Evolutionary conservation across 371 early-diverging fungal genomes (phyloP).

Genomic region (Amoeboaphelidium protococcarum): DNA sequence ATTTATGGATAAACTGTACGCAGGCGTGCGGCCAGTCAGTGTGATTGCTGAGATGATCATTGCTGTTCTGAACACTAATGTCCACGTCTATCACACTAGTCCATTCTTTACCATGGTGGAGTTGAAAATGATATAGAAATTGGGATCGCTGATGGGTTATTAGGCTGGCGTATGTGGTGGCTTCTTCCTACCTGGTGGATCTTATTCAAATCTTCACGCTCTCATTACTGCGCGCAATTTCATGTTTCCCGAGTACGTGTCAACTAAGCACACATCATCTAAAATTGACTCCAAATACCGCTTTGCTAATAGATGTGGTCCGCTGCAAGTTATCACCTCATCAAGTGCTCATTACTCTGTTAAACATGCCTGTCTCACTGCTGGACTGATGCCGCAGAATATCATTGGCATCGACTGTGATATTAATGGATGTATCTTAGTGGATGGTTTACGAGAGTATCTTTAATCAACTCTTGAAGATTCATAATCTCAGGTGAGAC

Average conservation of each 20-base stretch:
- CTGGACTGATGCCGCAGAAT: constrained; percentile 42
- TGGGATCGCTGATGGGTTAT: constrained; percentile 24
- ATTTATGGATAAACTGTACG: constrained; percentile 63
- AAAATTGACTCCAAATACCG: constrained; percentile 13
- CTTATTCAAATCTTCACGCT: constrained; percentile 47
- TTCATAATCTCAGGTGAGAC: constrained; percentile 25
- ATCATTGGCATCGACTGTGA: constrained; percentile 38
- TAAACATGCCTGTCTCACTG: constrained; percentile 36
- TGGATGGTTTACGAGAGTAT: constrained; percentile 24
- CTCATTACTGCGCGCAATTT: constrained; percentile 46
- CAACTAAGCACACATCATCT: constrained; percentile 12
- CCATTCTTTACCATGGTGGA: constrained; percentile 52
- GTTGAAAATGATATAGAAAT: constrained; percentile 22
- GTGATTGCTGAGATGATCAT: constrained; percentile 45
- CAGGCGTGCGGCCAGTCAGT: constrained; percentile 27
- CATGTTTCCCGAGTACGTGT: constrained; percentile 31
- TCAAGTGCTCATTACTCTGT: constrained; percentile 48
- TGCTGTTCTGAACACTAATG: constrained; percentile 45
- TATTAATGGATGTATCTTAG: constrained; percentile 30
- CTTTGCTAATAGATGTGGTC: background rate
- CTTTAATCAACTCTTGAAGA: too few relatives aligned
- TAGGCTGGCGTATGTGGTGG: constrained; percentile 31
- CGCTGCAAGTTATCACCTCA: constrained; percentile 40
- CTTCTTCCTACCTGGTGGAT: constrained; percentile 50
- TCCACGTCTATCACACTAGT: constrained; percentile 48